These are phyloP conservation scores for Vitis hybrid DNA, from an alignment of 177 flowering plant genomes.

Conservation along the genomic window DNA sequence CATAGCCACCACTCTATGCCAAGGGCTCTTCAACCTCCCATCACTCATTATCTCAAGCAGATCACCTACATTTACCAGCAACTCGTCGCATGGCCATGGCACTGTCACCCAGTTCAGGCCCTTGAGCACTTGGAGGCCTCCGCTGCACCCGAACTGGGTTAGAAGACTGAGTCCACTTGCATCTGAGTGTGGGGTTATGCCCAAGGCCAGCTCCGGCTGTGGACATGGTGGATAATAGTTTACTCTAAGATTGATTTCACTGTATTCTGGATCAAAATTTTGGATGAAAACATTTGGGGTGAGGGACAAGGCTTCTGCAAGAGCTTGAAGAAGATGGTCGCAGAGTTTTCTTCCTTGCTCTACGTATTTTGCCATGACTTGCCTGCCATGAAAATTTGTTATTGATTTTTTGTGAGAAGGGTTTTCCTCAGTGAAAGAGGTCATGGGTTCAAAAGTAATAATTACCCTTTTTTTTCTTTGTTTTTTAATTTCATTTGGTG, in stretches of 20 bases:
- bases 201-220: slow-evolving; percentile 19
- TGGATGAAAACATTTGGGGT: slow-evolving; percentile 8
- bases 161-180: slow-evolving; percentile 14
- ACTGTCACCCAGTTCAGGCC: slow-evolving; percentile 20
- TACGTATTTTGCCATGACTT: too few species aligned
- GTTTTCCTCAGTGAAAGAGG: too few species aligned
- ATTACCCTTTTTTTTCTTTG: too few species aligned
- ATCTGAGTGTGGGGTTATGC: slow-evolving; percentile 29
- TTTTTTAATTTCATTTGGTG: too few species aligned
- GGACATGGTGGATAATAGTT: slow-evolving; percentile 18
- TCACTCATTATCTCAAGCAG: slow-evolving; percentile 32
- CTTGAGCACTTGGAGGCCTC: slow-evolving; percentile 20
- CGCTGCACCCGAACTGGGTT: too few species aligned
- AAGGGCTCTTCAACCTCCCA: slow-evolving; percentile 18
- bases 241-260: too few species aligned
- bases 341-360: neutral
- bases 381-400: too few species aligned
- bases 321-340: slow-evolving; percentile 20
- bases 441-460: too few species aligned
- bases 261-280: slow-evolving; percentile 9
- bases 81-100: slow-evolving; percentile 16
- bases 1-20: slow-evolving; percentile 21
- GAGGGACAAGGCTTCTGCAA: slow-evolving; percentile 19
- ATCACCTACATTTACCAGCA: slow-evolving; percentile 26
- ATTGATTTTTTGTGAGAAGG: too few species aligned